Evolutionary conservation across 768 basidiomycete species (phyloP).

Genomic region (Lentinula detonsa): DNA sequence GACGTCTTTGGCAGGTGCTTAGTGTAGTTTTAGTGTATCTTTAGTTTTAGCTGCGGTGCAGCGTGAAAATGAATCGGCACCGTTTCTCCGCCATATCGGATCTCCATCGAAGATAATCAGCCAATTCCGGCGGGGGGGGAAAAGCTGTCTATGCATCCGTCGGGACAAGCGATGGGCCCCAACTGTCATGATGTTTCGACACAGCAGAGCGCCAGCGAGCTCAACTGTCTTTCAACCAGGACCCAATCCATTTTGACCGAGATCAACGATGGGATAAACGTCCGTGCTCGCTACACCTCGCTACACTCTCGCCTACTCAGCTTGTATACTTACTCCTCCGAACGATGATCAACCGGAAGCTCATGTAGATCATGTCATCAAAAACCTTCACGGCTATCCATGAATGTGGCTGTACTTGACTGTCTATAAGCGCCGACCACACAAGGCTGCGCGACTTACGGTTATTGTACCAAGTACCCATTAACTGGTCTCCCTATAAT

Average conservation of each 20-base stretch:
- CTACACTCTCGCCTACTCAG: background rate
- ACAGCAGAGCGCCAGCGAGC: background rate
- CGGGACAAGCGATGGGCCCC: background rate
- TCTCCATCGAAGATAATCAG: background rate
- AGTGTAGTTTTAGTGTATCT: background rate
- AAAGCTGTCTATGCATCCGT: background rate
- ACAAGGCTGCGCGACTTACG: too few relatives aligned
- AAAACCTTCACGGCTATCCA: conserved; percentile 1
- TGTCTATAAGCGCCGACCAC: too few relatives aligned
- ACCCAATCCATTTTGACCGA: background rate
- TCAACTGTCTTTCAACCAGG: background rate
- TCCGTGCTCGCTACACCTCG: background rate
- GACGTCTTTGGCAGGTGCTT: too few relatives aligned
- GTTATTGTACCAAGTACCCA: too few relatives aligned
- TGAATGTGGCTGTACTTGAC: background rate
- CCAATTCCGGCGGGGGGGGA: background rate
- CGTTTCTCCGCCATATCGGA: background rate
- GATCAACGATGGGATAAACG: background rate
- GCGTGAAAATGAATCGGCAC: background rate
- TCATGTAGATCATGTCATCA: background rate
- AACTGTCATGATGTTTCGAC: background rate
- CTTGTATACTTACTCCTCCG: background rate
- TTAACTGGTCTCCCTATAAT: too few relatives aligned
- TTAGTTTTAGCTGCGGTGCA: too few relatives aligned
- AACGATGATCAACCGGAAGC: background rate